These are phyloP conservation scores for Pholiota conissans DNA, from an alignment of 768 basidiomycete genomes.

Conservation along the genomic window DNA sequence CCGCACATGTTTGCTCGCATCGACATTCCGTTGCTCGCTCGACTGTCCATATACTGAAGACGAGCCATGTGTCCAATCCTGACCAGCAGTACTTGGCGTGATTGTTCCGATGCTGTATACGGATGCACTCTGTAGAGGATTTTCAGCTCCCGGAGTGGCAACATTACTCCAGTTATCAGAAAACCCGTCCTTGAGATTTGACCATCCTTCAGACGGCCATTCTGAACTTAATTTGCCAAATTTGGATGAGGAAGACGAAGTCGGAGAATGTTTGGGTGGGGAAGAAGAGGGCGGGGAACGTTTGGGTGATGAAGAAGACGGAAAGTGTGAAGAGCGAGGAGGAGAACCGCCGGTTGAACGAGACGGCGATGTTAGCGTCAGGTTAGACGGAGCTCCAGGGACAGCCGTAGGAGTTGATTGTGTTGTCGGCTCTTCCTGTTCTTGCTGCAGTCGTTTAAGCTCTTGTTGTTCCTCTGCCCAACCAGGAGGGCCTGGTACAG, in stretches of 20 bases:
- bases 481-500: conserved; percentile 76
- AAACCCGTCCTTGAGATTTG: conserved; percentile 30
- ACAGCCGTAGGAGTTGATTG: conserved; percentile 11
- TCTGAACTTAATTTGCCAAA: conserved; percentile 1
- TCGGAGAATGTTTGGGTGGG: conserved; percentile 7
- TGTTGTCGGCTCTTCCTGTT: conserved; percentile 16
- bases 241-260: conserved; percentile 18
- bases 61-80: conserved; percentile 17
- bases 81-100: conserved; percentile 33
- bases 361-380: conserved; percentile 21
- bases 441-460: conserved; percentile 22
- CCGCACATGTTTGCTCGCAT: conserved; percentile 23
- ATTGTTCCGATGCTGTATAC: conserved; percentile 61
- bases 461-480: conserved; percentile 32
- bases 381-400: conserved; percentile 10
- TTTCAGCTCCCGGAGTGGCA: conserved; percentile 65
- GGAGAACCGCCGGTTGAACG: conserved; percentile 15
- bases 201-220: conserved; percentile 3
- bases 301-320: conserved; percentile 19
- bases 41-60: conserved; percentile 1
- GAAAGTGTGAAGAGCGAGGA: conserved; percentile 19
- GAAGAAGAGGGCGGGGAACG: conserved; percentile 20
- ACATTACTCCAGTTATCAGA: conserved; percentile 74
- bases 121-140: neutral
- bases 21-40: conserved; percentile 11